phyloP scores from a whole-genome alignment of 176 grass and related monocot species.

The Musa beccarii region DNA sequence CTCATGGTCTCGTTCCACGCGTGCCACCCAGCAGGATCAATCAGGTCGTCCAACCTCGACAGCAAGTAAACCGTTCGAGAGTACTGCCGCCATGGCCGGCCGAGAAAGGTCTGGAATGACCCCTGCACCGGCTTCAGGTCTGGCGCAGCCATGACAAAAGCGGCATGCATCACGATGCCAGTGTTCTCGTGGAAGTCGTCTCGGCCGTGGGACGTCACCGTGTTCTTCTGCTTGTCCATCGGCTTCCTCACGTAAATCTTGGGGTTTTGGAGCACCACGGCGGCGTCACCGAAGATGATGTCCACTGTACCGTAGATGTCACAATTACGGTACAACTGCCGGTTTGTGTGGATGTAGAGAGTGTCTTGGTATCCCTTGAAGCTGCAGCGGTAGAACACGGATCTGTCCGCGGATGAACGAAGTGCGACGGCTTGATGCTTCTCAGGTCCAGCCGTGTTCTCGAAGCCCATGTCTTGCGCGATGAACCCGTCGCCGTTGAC shows the following conservation, averaged over 20 bases:
- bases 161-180: background rate
- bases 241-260: conserved; percentile 12
- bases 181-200: background rate
- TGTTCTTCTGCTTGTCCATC: background rate
- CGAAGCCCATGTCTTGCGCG: background rate
- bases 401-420: background rate
- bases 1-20: background rate
- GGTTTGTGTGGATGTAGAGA: background rate
- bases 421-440: background rate
- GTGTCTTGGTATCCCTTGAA: conserved; percentile 16
- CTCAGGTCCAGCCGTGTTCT: background rate
- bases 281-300: conserved; percentile 11
- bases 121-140: conserved; percentile 7
- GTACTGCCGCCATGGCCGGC: background rate
- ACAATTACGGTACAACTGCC: conserved; percentile 10
- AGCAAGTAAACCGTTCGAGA: conserved; percentile 2
- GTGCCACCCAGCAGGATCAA: conserved; percentile 5
- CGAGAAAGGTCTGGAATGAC: background rate
- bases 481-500: background rate
- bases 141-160: background rate
- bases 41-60: background rate
- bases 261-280: background rate
- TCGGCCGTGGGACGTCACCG: conserved; percentile 1
- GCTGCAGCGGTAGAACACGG: conserved; percentile 3
- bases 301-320: conserved; percentile 10